Base-by-base conservation (phyloP, 768 basidiomycete genomes). In the Botryobasidium botryosum region DNA sequence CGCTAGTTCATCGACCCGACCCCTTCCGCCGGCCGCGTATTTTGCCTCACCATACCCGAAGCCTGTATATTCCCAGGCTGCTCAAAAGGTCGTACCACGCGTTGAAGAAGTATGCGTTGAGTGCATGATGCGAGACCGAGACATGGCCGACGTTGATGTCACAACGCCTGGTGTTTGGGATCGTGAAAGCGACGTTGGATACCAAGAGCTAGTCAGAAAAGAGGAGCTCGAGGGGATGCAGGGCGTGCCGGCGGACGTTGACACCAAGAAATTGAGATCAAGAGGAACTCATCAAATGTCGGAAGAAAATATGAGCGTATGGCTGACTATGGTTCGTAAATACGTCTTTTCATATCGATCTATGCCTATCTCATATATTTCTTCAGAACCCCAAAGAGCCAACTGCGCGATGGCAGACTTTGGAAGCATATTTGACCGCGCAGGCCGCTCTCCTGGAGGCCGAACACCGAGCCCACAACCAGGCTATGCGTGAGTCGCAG, bases 111-210 rank as follows among this genome's bases (percentile, higher is more conserved):
- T 96, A 25, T 99, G 92, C 54, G 68, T 94, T 28, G 94, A 97
- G 61, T 99, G 94, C 57, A 81, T 94, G 47, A 97, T 97, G 91
- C 78, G 94, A 26, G 94, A 99, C 61, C 76, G 92, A 57, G 94
- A 99, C 58, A 87, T 99, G 82, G 86, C 79, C 6, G 91, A 94
- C 59, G 87, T 99, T 21, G 73, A 84, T 59, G 94, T 94, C 18
- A 72, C 77, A 3, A 74, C 77, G 24, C 75, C 78, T 7, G 86
- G 88, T 1, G 71, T 82, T 6, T 99, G 94, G 94, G 86, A 84
- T 0, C 70, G 94, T 31, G 79, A 79, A 50, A 90, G 86, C 56
- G 92, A 99, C 57, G 74, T 68, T 8, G 64, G 71, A 25, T 92
- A 71, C 46, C 74, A 84, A 31, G 91, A 97, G 32, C 64, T 91